Evolutionary conservation across 495 filamentous ascomycete genomes (phyloP).

Genomic region (Hypoxylon crocopeplum): DNA sequence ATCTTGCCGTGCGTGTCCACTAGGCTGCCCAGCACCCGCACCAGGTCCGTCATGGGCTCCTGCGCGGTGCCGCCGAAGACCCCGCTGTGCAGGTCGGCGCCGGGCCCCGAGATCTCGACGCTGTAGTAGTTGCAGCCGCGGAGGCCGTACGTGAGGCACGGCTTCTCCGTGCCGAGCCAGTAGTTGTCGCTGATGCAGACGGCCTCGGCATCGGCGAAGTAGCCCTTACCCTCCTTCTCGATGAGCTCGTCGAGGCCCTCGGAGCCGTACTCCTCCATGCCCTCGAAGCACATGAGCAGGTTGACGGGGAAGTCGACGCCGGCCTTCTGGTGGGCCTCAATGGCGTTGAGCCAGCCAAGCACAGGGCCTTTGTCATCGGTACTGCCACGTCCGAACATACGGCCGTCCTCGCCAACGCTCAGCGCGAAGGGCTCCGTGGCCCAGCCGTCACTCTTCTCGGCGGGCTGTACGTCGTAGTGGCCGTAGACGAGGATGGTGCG

Average conservation of each 20-base stretch:
- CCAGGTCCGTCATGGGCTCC: constrained; percentile 97
- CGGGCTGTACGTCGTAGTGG: constrained; percentile 99
- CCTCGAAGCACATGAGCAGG: constrained; percentile 99
- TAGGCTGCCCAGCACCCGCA: constrained; percentile 77
- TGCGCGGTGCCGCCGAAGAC: constrained; percentile 95
- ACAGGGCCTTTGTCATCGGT: constrained; percentile 99
- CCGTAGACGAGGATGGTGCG: constrained; percentile 95
- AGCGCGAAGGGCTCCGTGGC: constrained; percentile 93
- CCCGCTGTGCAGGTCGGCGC: constrained; percentile 92
- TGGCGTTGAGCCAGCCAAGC: constrained; percentile 95
- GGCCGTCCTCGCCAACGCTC: constrained; percentile 83
- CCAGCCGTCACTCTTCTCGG: constrained; percentile 93
- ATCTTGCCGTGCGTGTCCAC: constrained; percentile 93
- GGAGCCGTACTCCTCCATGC: constrained; percentile 99
- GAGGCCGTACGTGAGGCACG: constrained; percentile 97
- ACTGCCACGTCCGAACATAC: constrained; percentile 94
- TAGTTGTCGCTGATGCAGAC: constrained; percentile 99
- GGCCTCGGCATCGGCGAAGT: constrained; percentile 92
- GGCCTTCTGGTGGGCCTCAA: constrained; percentile 95
- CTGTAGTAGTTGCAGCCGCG: constrained; percentile 97
- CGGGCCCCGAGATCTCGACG: constrained; percentile 84
- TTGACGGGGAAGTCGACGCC: constrained; percentile 96
- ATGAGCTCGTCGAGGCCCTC: constrained; percentile 97
- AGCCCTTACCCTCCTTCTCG: constrained; percentile 82
- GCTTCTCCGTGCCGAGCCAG: constrained; percentile 98